Conservation (phyloP, 495 filamentous ascomycete genomes). For the Eremomyces bilateralis region DNA sequence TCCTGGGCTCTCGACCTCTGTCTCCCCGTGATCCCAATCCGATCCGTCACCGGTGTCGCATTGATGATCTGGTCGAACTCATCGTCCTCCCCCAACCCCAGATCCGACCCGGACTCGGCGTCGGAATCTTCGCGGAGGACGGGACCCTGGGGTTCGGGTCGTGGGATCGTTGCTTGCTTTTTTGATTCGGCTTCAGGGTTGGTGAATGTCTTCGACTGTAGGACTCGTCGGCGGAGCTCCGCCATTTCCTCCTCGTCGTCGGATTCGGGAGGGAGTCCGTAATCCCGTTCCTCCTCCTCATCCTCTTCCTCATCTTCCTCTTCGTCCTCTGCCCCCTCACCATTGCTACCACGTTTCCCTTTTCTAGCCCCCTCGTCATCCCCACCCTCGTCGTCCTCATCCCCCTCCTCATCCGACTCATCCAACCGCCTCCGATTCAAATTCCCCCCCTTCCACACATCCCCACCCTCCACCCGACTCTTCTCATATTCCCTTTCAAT, state of each 20-base stretch:
- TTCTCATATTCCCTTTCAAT: conserved; percentile 78
- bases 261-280: conserved; percentile 52
- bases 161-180: conserved; percentile 32
- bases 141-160: conserved; percentile 13
- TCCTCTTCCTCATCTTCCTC: conserved; percentile 23
- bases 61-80: conserved; percentile 79
- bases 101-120: conserved; percentile 31
- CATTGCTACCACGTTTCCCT: conserved; percentile 21
- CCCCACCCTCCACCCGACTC: conserved; percentile 41
- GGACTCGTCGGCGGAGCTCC: conserved; percentile 60
- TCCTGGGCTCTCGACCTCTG: conserved; percentile 25
- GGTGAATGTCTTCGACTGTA: conserved; percentile 69
- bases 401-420: conserved; percentile 29
- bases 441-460: conserved; percentile 74
- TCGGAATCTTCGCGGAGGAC: conserved; percentile 34
- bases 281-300: conserved; percentile 36
- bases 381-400: conserved; percentile 28
- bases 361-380: conserved; percentile 31
- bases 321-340: conserved; percentile 6
- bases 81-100: conserved; percentile 12
- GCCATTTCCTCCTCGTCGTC: conserved; percentile 83
- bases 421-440: conserved; percentile 40
- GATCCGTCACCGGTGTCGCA: conserved; percentile 67
- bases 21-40: conserved; percentile 46
- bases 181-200: conserved; percentile 34